Evolutionary conservation across 106 monocot species (phyloP), one percentile per base, ranked within the genome.

Genomic region (Phalaenopsis equestris): DNA sequence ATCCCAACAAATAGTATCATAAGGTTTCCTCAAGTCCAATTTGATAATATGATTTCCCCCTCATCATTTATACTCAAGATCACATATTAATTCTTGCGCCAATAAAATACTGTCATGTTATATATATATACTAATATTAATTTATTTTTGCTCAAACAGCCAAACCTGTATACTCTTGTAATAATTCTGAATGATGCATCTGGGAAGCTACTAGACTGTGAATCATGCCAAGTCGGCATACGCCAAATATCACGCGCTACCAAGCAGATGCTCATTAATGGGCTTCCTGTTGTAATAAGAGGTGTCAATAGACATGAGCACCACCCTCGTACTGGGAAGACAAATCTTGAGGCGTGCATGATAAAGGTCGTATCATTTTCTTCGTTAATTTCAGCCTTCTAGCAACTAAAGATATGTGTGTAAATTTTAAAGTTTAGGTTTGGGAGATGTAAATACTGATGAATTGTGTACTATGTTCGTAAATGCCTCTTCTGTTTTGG

Each of bases 281-380:
- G 98, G 3, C 75, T 67, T 57, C 94, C 94, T 83, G 94, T 95
- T 38, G 80, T 95, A 75, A 88, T 99, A 79, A 84, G 88, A 77
- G 98, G 98, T 81, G 94, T 99, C 56, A 99, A 99, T 83, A 88
- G 94, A 82, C 98, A 94, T 87, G 98, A 99, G 79, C 94, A 99
- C 80, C 98, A 99, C 86, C 98, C 98, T 87, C 86, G 92, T 78
- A 42, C 87, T 5, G 98, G 98, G 58, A 99, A 99, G 85, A 82
- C 90, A 76, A 99, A 93, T 82, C 57, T 95, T 75, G 98, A 99
- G 87, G 88, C 91, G 36, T 99, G 98, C 87, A 93, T 99, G 94
- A 86, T 99, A 83, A 88, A 99, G 94, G 98, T 99, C 45, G 45
- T 52, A 30, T 3, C 11, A 12, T 77, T 52, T 52, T n/a, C 52